Conservation (phyloP, 192 early-diverging fungal species). For the Backusella tuberculispora region DNA sequence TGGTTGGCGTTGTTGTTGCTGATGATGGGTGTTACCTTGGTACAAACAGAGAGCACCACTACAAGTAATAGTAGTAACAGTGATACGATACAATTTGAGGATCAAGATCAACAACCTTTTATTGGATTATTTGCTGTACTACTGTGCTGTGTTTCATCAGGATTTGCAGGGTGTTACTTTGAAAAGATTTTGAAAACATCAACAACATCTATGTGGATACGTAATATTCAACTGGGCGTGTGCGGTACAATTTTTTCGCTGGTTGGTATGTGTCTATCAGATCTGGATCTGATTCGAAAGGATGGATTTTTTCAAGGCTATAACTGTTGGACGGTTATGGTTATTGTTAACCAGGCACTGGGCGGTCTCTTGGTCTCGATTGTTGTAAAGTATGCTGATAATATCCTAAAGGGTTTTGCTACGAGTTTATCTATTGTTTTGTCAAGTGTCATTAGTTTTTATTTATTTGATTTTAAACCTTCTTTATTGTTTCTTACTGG, state of each 20-base stretch:
- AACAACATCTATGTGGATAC: constrained; percentile 76
- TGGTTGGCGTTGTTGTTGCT: constrained; percentile 78
- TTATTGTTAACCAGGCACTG: constrained; percentile 79
- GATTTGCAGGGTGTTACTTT: constrained; percentile 89
- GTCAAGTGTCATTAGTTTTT: constrained; percentile 77
- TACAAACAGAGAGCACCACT: constrained; percentile 66
- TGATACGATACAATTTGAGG: neutral
- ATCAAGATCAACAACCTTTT: constrained; percentile 44
- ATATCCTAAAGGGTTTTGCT: constrained; percentile 91
- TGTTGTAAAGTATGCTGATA: constrained; percentile 91
- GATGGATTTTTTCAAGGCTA: constrained; percentile 84
- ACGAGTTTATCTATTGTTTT: constrained; percentile 87
- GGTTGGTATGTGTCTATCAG: constrained; percentile 68
- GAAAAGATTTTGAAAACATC: constrained; percentile 87
- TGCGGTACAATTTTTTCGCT: constrained; percentile 67
- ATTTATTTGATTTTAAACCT: constrained; percentile 76
- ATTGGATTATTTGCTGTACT: constrained; percentile 73
- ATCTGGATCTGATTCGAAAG: constrained; percentile 56
- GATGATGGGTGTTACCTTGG: constrained; percentile 80
- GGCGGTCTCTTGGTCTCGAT: constrained; percentile 88
- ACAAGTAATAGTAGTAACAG: neutral
- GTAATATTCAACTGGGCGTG: constrained; percentile 79
- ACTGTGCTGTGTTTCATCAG: constrained; percentile 78
- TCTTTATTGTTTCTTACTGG: constrained; percentile 73
- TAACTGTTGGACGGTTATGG: constrained; percentile 67